Base-by-base conservation (phyloP, 441 rosid genomes). In the Isatis lusitanica region DNA sequence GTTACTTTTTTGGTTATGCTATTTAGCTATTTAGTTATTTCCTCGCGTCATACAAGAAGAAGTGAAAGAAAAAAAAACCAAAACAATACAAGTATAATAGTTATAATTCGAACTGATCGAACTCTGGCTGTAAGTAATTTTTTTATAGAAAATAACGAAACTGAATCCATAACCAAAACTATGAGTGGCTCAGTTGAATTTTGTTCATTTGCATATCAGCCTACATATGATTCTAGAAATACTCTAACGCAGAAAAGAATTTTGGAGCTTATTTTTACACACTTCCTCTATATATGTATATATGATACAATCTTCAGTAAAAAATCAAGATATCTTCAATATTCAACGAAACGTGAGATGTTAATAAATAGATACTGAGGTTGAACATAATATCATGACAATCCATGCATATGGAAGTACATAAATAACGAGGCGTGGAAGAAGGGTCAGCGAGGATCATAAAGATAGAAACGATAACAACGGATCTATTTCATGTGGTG, bases 401-500 rank as follows among this genome's bases (percentile, higher is more conserved):
- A 42, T 68, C 52, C 56, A 61, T 52, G 70, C 78, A 75, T 68
- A 74, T 74, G 73, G 56, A 61, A 52, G 63, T 36, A 55, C 70
- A 51, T 74, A 59, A 68, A 75, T 75, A 53, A 64, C 60, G 64
- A 74, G 36, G 68, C 71, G 66, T 53, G 60, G 56, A 40, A 56
- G 48, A 31, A 63, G 63, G 73, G 76, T 62, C 74, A 74, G 70
- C 63, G 70, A 75, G 18, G 52, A 67, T 65, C 61, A 63, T 64
- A 42, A 60, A 61, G 79, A 75, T 68, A 53, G 42, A 68, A 38
- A 75, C 79, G 79, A 62, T 75, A 75, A 68, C 70, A 75, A 62
- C 65, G 79, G 79, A 75, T 75, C 74, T 30, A 53, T 71, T 75
- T 56, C 68, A 81, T 74, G 71, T 78, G 79, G 59, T 68, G 16